phyloP scores from a whole-genome alignment of 2,329 filamentous ascomycete species.

The Chaetomium sp. region DNA sequence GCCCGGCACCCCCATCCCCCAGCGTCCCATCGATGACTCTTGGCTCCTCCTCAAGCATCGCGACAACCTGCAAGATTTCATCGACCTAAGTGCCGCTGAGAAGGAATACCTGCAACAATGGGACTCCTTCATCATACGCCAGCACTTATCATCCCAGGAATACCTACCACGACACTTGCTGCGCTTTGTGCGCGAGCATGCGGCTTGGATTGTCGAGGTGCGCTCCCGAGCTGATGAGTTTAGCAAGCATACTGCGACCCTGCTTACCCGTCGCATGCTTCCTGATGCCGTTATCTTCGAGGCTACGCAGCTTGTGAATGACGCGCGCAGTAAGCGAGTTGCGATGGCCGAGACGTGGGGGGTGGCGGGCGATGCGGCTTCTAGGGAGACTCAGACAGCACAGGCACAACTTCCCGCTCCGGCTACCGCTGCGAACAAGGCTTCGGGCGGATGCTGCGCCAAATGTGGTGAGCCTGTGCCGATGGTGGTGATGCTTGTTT shows the following conservation, averaged over 20 bases:
- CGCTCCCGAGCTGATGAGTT: constrained; percentile 47
- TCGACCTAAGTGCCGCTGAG: constrained; percentile 47
- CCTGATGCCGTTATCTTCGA: constrained; percentile 38
- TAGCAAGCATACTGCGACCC: constrained; percentile 46
- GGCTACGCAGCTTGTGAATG: constrained; percentile 38
- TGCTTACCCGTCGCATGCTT: constrained; percentile 44
- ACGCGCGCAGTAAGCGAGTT: constrained; percentile 26
- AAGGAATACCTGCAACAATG: constrained; percentile 54
- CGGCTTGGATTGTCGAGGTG: constrained; percentile 44
- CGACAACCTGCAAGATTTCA: constrained; percentile 51
- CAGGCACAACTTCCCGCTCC: constrained; percentile 9
- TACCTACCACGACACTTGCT: constrained; percentile 48
- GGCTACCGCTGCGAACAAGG: constrained; percentile 34
- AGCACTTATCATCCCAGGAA: constrained; percentile 45
- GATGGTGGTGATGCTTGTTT: constrained; percentile 43
- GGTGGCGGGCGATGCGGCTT: neutral
- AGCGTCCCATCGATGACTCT: constrained; percentile 38
- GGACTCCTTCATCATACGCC: constrained; percentile 48
- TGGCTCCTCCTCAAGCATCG: constrained; percentile 56
- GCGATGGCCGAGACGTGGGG: constrained; percentile 11
- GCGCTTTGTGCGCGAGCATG: constrained; percentile 45
- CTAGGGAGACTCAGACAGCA: neutral
- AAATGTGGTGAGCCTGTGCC: constrained; percentile 44
- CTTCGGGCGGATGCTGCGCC: constrained; percentile 35
- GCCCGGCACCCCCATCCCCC: constrained; percentile 43